These are phyloP conservation scores for Sporothrix pseudoabietina DNA, from an alignment of 2,329 filamentous ascomycete species.

Conservation along the genomic window DNA sequence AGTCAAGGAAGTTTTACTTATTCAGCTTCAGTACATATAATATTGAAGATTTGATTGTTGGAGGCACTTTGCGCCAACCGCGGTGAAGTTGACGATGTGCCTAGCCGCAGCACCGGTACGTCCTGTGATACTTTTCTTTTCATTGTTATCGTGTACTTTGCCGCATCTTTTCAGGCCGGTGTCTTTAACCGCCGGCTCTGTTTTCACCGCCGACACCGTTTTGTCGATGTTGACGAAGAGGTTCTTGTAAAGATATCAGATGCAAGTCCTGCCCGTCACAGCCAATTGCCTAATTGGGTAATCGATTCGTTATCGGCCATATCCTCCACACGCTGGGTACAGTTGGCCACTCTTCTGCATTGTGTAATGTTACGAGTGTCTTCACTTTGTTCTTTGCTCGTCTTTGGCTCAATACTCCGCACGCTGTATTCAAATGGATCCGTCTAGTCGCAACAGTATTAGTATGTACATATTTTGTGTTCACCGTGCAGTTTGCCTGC, in stretches of 20 bases:
- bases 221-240: neutral
- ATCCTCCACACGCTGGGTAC: neutral
- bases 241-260: neutral
- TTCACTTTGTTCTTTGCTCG: neutral
- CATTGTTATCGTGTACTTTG: too few species aligned
- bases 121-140: neutral
- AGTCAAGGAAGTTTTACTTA: neutral
- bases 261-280: neutral
- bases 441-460: slow-evolving; percentile 18
- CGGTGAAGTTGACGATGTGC: neutral
- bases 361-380: neutral
- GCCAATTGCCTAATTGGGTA: slow-evolving; percentile 22
- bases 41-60: neutral
- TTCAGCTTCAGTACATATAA: too few species aligned
- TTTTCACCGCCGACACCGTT: neutral
- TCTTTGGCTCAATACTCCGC: neutral
- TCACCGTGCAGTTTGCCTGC: neutral
- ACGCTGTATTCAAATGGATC: slow-evolving; percentile 20
- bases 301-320: slow-evolving; percentile 15
- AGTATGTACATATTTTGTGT: slow-evolving; percentile 7
- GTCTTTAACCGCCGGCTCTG: neutral
- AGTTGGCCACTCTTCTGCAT: neutral
- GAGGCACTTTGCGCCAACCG: neutral
- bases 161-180: neutral
- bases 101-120: neutral